Percentiles rank a stretch among this genome's conserved stretches.
phyloP scores from a whole-genome alignment of 1,139 yeast species.

The Debaryomyces psychrophilus region DNA sequence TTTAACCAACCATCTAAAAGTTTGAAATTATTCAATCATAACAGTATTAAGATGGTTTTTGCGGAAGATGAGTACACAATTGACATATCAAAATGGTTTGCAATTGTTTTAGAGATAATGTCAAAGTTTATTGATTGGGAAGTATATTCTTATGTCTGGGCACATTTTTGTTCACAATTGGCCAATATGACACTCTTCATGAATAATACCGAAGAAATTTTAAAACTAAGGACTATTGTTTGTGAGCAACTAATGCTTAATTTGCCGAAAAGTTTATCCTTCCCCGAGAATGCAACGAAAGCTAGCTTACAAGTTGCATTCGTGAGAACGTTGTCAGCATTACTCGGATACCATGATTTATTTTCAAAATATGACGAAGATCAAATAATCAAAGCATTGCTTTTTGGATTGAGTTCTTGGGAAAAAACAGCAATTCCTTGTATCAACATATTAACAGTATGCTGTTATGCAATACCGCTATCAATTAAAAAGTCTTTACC shows the following conservation, averaged over 20 bases:
- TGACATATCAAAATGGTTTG: conserved; percentile 57
- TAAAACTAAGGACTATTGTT: conserved; percentile 49
- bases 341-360: conserved; percentile 65
- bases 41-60: conserved; percentile 15
- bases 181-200: conserved; percentile 61
- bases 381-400: conserved; percentile 63
- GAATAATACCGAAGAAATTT: conserved; percentile 49
- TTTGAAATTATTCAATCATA: conserved; percentile 19
- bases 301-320: conserved; percentile 70
- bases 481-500: conserved; percentile 71
- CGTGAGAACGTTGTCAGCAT: conserved; percentile 65
- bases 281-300: conserved; percentile 52
- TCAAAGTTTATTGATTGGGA: conserved; percentile 71
- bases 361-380: conserved; percentile 70
- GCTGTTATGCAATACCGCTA: conserved; percentile 79
- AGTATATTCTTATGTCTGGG: conserved; percentile 64
- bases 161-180: conserved; percentile 74
- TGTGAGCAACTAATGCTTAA: conserved; percentile 64
- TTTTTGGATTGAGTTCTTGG: conserved; percentile 72
- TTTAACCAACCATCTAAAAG: conserved; percentile 36
- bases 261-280: conserved; percentile 45
- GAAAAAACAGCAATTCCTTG: conserved; percentile 80
- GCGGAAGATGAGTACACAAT: conserved; percentile 25
- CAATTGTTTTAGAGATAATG: conserved; percentile 52
- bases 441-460: conserved; percentile 71